Evolutionary conservation across 768 basidiomycete genomes (phyloP), one percentile per base, ranked within the genome.

Genomic region (Boletus bicolor): DNA sequence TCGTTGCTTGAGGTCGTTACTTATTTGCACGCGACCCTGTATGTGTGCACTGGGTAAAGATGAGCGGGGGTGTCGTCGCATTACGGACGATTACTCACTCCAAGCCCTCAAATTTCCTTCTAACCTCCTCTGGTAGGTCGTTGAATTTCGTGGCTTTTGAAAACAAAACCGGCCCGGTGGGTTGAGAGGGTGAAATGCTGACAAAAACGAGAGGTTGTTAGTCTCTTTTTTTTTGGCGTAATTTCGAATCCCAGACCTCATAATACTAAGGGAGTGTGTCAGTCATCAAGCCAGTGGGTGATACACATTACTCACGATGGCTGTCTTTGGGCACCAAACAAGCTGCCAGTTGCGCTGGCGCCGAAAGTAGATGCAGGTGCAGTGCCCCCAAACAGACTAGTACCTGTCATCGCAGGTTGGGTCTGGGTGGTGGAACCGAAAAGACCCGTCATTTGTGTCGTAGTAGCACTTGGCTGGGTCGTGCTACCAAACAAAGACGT

Each of bases 11-110:
- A 92, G 72, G 44, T 91, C 87, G 62, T 88, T 89, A 64, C 86
- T 84, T 55, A 92, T 89, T 62, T 91, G 89, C 1, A 89, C 76
- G 26, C 87, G 84, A 30, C 86, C 86, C 73, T 91, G 88, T 28
- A 91, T 89, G 57, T 84, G 78, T 8, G 82, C 68, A 53, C 89
- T 91, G 56, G 42, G n/a, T 54, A 41, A 51, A 48, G 45, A 49
- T 64, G 19, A 62, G 60, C 15, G 46, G 21, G 50, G 9, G 44
- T 38, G 7, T 21, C 2, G 5, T 36, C n/a, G 10, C 11, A n/a
- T 36, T 4, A 48, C 17, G 24, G 21, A n/a, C 9, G 17, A 44
- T 21, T 42, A 46, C 83, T 55, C 60, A 92, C 91, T 93, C 91
- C 42, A 93, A 80, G 38, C 69, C 67, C 64, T 91, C 91, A 17